These are phyloP conservation scores for Apiospora malaysiana DNA, from an alignment of 2,329 filamentous ascomycete genomes.

Conservation along the genomic window DNA sequence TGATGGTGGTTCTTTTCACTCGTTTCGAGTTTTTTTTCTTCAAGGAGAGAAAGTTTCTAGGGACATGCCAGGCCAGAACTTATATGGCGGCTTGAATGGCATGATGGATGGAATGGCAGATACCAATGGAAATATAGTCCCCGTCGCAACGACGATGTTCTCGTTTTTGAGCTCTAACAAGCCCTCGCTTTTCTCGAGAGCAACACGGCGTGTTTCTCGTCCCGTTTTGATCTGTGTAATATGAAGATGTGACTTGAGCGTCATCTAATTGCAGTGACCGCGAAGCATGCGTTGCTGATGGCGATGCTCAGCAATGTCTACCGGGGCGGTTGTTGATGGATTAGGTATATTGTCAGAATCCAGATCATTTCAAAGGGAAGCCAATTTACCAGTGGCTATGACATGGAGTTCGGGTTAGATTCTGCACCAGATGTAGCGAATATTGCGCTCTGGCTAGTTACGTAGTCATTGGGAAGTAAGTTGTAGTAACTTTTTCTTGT, in stretches of 20 bases:
- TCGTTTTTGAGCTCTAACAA: not conserved
- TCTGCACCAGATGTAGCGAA: no score
- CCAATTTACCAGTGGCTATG: not conserved
- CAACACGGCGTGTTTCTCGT: not conserved
- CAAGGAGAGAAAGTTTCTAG: not conserved
- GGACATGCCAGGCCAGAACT: not conserved
- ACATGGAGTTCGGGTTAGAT: no score
- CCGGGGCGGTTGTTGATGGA: no score
- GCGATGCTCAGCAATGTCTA: no score
- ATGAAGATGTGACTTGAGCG: no score
- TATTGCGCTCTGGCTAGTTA: not conserved
- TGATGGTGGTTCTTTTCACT: not conserved
- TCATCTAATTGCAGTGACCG: no score
- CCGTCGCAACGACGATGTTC: slow-evolving; percentile 6
- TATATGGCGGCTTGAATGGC: not conserved
- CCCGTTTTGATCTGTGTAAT: not conserved
- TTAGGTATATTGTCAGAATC: no score
- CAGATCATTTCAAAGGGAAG: no score
- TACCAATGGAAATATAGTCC: slow-evolving; percentile 7
- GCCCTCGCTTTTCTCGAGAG: not conserved
- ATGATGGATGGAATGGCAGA: not conserved
- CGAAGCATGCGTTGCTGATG: no score
- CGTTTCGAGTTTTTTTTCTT: not conserved
- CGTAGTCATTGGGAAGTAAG: not conserved
- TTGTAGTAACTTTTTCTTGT: not conserved